Percentiles rank a stretch among this genome's conserved stretches.
Conservation (phyloP, 768 basidiomycete species). For the Suillus hirtellus region DNA sequence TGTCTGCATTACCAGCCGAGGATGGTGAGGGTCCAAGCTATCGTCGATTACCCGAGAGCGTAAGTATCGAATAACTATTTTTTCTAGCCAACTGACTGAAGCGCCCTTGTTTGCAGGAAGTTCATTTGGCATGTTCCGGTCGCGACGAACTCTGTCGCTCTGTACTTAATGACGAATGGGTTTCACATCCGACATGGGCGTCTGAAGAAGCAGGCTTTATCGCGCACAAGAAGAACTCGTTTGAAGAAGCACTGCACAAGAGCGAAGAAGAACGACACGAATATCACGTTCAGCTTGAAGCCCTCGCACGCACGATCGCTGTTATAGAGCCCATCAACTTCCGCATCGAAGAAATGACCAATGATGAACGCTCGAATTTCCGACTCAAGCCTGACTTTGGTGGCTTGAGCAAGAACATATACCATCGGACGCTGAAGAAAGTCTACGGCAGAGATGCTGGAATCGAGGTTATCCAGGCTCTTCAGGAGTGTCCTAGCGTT, state of each 20-base stretch:
- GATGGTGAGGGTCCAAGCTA: slow-evolving; percentile 94
- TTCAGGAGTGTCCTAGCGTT: slow-evolving; percentile 90
- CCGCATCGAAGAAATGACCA: slow-evolving; percentile 85
- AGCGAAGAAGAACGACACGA: slow-evolving; percentile 98
- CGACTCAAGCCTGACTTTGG: slow-evolving; percentile 86
- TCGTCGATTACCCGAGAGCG: slow-evolving; percentile 82
- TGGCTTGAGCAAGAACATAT: slow-evolving; percentile 83
- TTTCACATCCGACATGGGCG: slow-evolving; percentile 97
- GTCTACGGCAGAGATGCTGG: slow-evolving; percentile 85
- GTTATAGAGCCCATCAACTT: slow-evolving; percentile 84
- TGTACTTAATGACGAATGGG: slow-evolving; percentile 97
- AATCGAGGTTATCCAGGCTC: slow-evolving; percentile 73
- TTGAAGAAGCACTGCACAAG: slow-evolving; percentile 94
- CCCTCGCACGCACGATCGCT: slow-evolving; percentile 85
- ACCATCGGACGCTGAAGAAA: slow-evolving; percentile 91
- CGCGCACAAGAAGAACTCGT: slow-evolving; percentile 94
- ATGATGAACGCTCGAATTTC: slow-evolving; percentile 81
- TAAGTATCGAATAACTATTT: slow-evolving; percentile 43
- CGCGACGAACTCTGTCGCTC: slow-evolving; percentile 93
- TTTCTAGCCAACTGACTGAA: not conserved
- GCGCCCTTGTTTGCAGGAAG: slow-evolving; percentile 58
- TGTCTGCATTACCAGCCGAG: slow-evolving; percentile 76
- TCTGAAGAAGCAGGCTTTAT: slow-evolving; percentile 95
- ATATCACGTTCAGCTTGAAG: slow-evolving; percentile 94
- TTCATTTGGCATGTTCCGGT: slow-evolving; percentile 87